Evolutionary conservation across 78 protist species (phyloP).

Genomic region (Ministeria vibrans): DNA sequence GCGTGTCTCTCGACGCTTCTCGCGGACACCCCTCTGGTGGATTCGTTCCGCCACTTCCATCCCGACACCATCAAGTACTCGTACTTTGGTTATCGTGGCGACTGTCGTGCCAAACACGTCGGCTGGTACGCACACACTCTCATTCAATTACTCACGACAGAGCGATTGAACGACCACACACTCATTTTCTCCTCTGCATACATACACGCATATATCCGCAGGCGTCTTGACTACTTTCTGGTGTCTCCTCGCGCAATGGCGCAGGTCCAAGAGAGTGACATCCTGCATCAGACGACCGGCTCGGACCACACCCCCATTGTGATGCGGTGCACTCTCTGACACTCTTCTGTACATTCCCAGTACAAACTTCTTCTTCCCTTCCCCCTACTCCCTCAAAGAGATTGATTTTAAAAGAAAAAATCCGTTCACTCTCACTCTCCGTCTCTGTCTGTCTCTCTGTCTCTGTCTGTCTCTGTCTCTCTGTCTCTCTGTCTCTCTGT

Average conservation of each 20-base stretch:
- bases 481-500: too few relatives aligned
- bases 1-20: not conserved
- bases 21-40: not conserved
- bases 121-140: constrained; percentile 1
- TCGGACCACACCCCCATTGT: not conserved
- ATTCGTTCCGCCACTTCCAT: not conserved
- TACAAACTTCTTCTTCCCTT: too few relatives aligned
- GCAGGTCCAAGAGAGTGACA: not conserved
- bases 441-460: too few relatives aligned
- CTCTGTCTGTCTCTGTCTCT: too few relatives aligned
- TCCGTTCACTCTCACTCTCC: too few relatives aligned
- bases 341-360: not conserved
- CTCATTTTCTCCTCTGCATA: not conserved
- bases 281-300: not conserved
- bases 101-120: not conserved
- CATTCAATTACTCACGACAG: too few relatives aligned
- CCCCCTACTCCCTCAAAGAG: too few relatives aligned
- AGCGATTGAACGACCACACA: not conserved
- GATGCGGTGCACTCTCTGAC: not conserved
- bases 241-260: not conserved
- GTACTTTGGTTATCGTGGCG: not conserved
- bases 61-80: not conserved
- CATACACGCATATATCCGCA: not conserved
- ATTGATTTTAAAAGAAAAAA: too few relatives aligned
- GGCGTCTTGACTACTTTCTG: not conserved